Evolutionary conservation across 2,329 filamentous ascomycete genomes (phyloP), one percentile per base, ranked within the genome.

Genomic region (Lasiodiplodia hormozganensis): DNA sequence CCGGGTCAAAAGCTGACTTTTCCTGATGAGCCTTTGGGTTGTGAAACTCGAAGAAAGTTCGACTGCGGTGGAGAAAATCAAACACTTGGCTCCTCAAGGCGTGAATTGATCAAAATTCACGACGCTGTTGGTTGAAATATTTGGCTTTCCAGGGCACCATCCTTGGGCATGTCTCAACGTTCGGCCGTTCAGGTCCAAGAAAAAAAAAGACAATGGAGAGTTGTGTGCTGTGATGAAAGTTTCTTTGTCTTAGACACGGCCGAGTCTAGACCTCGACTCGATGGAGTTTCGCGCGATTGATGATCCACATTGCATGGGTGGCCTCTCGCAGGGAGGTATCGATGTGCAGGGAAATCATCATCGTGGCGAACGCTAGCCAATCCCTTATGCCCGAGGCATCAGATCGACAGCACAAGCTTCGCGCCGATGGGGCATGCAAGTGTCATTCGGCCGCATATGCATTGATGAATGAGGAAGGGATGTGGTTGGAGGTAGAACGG

Each of bases 301-400:
- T 16, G 60, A 23, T 47, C 60, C 60, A 64, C 60, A 52, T 12
- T 28, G 28, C 47, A 53, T 52, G 60, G 51, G 21, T 64, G 18
- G 47, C 28, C 47, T 64, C 31, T 52, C 11, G 43, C 34, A 47
- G 60, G 60, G 60, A 64, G 52, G 60, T 64, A 64, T 64, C 28
- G 60, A 64, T 64, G 60, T 64, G 60, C 60, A 64, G 25, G 28
- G n/a, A 11, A 18, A 52, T 52, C 60, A 52, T 64, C 43, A 28
- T 36, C 23, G 18, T 21, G 60, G 60, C n/a, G 36, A 18, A 12
- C 8, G 36, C 47, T 25, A 25, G 60, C 7, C 40, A 34, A 64
- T 52, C 60, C 14, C 3, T 34, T 25, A 49, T 31, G 60, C 28
- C 36, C 34, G 43, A 21, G 43, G 43, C n/a, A 47, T 47, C 43